phyloP scores from a whole-genome alignment of 768 basidiomycete genomes.

The Asterophora lycoperdoides region DNA sequence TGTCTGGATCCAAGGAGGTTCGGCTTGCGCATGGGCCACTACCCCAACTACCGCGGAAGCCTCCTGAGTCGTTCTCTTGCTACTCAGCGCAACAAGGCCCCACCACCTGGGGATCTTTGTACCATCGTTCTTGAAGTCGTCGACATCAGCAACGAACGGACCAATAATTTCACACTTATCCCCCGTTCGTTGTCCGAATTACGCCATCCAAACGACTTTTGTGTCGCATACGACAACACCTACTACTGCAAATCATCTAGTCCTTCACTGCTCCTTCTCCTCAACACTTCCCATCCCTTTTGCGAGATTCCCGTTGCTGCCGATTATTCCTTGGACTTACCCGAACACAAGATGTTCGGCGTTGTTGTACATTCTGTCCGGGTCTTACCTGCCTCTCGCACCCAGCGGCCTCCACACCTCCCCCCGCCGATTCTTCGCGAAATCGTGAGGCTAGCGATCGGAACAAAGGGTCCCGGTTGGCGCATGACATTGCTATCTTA shows the following conservation, averaged over 20 bases:
- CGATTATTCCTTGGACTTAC: background rate
- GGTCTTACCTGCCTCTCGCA: background rate
- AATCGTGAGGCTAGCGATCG: slow-evolving; percentile 2
- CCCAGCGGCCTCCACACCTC: background rate
- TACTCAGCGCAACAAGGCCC: background rate
- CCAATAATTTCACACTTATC: background rate
- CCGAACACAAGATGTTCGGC: background rate
- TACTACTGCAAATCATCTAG: background rate
- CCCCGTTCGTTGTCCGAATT: background rate
- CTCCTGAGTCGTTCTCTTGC: background rate
- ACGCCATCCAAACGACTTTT: background rate
- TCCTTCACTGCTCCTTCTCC: background rate
- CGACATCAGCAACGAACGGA: background rate
- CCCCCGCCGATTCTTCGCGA: background rate
- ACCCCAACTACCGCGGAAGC: background rate
- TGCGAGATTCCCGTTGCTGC: background rate
- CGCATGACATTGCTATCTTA: background rate
- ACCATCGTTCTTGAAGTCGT: slow-evolving; percentile 4
- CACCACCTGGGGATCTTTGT: background rate
- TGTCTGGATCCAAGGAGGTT: background rate
- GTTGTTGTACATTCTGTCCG: slow-evolving; percentile 1
- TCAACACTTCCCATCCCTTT: slow-evolving; percentile 4
- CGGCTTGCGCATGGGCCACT: background rate
- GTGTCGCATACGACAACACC: slow-evolving; percentile 1
- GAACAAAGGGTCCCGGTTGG: slow-evolving; percentile 2